Conservation (phyloP, 2,329 filamentous ascomycete species). For the Penicillium sp. region DNA sequence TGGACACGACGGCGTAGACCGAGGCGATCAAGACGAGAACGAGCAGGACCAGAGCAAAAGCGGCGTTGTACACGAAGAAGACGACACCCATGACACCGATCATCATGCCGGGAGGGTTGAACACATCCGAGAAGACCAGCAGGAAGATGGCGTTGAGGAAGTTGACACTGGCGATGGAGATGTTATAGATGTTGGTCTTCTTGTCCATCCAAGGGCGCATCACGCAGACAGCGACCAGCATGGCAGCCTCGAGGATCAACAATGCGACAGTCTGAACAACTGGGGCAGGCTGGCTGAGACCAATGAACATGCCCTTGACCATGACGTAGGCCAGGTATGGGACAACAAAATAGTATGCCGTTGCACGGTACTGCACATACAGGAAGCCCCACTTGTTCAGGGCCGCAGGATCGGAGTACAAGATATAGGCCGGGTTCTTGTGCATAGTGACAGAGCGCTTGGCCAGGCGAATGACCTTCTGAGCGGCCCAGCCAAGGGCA, state of each 20-base stretch:
- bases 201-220: conserved; percentile 98
- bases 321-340: conserved; percentile 78
- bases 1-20: conserved; percentile 80
- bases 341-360: conserved; percentile 93
- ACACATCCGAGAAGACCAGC: conserved; percentile 85
- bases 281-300: conserved; percentile 73
- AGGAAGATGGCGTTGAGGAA: conserved; percentile 90
- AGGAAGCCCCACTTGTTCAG: conserved; percentile 99
- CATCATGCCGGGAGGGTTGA: conserved; percentile 81
- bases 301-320: conserved; percentile 89
- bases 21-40: conserved; percentile 81
- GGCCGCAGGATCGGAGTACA: conserved; percentile 92
- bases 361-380: conserved; percentile 95
- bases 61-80: conserved; percentile 86
- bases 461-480: conserved; percentile 87
- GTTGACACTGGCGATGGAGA: conserved; percentile 86
- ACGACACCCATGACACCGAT: conserved; percentile 87
- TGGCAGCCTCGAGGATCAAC: conserved; percentile 79
- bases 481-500: conserved; percentile 83
- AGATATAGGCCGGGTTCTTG: conserved; percentile 94
- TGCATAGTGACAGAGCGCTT: conserved; percentile 88
- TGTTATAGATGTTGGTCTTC: conserved; percentile 96
- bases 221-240: conserved; percentile 78
- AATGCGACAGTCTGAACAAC: conserved; percentile 81
- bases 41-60: conserved; percentile 80